Conservation (phyloP, 2,329 filamentous ascomycete genomes). For the Zymoseptoria crescenta region DNA sequence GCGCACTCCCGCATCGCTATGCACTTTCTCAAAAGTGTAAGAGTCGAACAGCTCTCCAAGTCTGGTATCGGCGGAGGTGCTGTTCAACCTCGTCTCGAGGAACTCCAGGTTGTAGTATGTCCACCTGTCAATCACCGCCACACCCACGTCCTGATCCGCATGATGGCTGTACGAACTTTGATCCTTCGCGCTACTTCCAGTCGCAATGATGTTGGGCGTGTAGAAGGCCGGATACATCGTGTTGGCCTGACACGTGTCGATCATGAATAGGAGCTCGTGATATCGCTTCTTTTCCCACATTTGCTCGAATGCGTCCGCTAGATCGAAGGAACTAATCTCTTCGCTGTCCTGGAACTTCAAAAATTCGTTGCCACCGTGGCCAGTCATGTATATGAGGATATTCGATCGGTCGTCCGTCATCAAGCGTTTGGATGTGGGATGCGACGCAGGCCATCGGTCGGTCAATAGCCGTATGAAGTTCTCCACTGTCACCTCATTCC, state of each 20-base stretch:
- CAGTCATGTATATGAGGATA: constrained; percentile 98
- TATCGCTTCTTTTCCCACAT: constrained; percentile 99
- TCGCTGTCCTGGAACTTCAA: constrained; percentile 97
- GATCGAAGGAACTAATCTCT: constrained; percentile 91
- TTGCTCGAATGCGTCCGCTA: constrained; percentile 95
- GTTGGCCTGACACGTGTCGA: constrained; percentile 98
- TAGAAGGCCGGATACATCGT: constrained; percentile 99
- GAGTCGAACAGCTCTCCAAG: constrained; percentile 92
- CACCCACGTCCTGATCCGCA: constrained; percentile 94
- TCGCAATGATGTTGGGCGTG: constrained; percentile 95
- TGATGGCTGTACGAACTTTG: constrained; percentile 97
- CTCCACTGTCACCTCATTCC: constrained; percentile 97
- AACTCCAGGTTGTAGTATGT: constrained; percentile 99
- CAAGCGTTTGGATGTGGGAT: constrained; percentile 86
- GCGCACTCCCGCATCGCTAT: constrained; percentile 81
- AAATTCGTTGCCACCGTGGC: constrained; percentile 95
- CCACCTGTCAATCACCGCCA: constrained; percentile 96
- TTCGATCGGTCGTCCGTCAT: constrained; percentile 94
- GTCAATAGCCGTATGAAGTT: constrained; percentile 96
- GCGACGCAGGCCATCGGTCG: constrained; percentile 87
- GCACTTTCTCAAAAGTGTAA: constrained; percentile 90
- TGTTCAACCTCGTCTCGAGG: constrained; percentile 80
- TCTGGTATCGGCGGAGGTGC: constrained; percentile 78
- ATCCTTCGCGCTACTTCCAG: constrained; percentile 90
- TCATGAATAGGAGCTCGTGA: constrained; percentile 98